Conservation (phyloP, 129 eudicot species). For the Oenanthe sinensis region DNA sequence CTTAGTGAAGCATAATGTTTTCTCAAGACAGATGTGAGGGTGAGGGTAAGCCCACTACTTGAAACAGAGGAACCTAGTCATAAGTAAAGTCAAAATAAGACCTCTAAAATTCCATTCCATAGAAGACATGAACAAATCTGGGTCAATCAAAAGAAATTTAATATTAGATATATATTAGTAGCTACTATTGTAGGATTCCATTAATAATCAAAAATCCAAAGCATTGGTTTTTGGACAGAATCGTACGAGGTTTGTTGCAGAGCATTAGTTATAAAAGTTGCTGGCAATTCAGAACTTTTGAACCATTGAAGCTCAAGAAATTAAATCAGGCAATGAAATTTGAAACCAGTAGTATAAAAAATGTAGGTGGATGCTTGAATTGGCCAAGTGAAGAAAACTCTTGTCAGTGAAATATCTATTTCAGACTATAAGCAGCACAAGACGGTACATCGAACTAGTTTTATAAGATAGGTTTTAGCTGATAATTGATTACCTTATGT, state of each 20-base stretch:
- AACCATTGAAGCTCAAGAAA: too few relatives aligned
- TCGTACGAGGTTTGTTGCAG: neutral
- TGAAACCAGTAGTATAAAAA: too few relatives aligned
- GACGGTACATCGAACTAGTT: neutral
- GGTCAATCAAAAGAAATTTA: too few relatives aligned
- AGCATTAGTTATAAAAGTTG: neutral
- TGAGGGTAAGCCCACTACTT: neutral
- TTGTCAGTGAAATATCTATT: neutral
- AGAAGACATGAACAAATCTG: too few relatives aligned
- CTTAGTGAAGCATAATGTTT: neutral
- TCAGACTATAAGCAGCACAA: neutral
- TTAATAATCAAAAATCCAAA: too few relatives aligned
- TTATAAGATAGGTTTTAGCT: neutral
- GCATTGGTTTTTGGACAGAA: too few relatives aligned
- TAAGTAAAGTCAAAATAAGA: too few relatives aligned
- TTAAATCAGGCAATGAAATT: too few relatives aligned
- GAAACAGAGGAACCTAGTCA: neutral
- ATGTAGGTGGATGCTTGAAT: neutral
- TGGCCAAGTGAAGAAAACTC: neutral
- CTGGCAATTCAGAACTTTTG: too few relatives aligned
- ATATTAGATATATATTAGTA: too few relatives aligned
- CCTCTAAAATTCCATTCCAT: too few relatives aligned
- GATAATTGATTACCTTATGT: slow-evolving; percentile 41
- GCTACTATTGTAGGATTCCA: too few relatives aligned
- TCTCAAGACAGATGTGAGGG: neutral